These are phyloP conservation scores for Rubroboletus pulcherrimus DNA, from an alignment of 768 basidiomycete genomes.

Conservation along the genomic window DNA sequence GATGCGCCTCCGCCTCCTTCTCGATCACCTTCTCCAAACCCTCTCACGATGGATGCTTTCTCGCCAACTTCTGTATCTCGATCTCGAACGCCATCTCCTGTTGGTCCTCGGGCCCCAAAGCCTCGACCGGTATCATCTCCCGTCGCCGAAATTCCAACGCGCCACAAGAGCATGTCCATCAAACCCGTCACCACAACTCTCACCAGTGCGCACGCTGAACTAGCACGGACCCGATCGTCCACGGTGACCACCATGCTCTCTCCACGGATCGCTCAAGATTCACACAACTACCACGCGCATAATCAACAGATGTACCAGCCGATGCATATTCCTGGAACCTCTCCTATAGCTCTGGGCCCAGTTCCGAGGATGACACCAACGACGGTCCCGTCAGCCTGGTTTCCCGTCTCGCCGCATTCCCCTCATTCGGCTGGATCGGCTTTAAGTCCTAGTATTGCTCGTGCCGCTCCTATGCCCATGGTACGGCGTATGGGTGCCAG, in stretches of 20 bases:
- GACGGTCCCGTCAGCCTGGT: slow-evolving; percentile 14
- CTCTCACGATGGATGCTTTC: slow-evolving; percentile 5
- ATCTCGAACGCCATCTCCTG: slow-evolving; percentile 46
- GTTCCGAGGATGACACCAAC: slow-evolving; percentile 3
- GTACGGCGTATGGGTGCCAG: background rate
- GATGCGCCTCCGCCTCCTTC: slow-evolving; percentile 29
- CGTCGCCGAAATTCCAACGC: slow-evolving; percentile 23
- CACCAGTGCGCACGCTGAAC: slow-evolving; percentile 20
- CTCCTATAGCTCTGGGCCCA: slow-evolving; percentile 8
- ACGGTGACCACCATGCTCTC: slow-evolving; percentile 27
- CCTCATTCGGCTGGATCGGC: slow-evolving; percentile 15
- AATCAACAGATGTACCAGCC: slow-evolving; percentile 33
- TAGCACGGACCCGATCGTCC: slow-evolving; percentile 27
- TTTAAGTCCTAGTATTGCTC: slow-evolving; percentile 10
- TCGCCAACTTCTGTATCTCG: slow-evolving; percentile 30
- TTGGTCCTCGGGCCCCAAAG: slow-evolving; percentile 44
- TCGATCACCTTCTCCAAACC: slow-evolving; percentile 28
- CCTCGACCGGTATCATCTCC: slow-evolving; percentile 30
- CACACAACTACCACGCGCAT: slow-evolving; percentile 30
- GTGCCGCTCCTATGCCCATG: slow-evolving; percentile 12
- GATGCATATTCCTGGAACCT: slow-evolving; percentile 24
- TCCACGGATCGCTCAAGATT: slow-evolving; percentile 25
- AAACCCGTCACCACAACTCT: slow-evolving; percentile 19
- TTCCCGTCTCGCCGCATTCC: slow-evolving; percentile 8
- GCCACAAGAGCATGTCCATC: slow-evolving; percentile 31